Conservation (phyloP, 2,329 filamentous ascomycete species). For the Aspergillus cejpii region DNA sequence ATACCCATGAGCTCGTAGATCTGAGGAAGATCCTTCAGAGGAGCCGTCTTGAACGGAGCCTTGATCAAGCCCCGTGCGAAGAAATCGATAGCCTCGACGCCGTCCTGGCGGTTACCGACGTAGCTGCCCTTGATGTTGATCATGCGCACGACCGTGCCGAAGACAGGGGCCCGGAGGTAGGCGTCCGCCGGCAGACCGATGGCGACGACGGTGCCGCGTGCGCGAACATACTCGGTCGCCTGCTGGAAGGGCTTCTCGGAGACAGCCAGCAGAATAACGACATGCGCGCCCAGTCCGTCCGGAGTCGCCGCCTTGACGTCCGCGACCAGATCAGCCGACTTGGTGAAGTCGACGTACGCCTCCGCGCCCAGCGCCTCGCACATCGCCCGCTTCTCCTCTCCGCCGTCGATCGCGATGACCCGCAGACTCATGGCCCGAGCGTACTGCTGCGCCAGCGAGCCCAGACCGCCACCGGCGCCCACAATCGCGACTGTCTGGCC, state of each 20-base stretch:
- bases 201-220: conserved; percentile 73
- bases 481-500: conserved; percentile 27
- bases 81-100: conserved; percentile 83
- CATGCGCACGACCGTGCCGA: conserved; percentile 82
- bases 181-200: conserved; percentile 80
- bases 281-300: conserved; percentile 77
- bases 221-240: conserved; percentile 76
- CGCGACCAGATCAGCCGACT: conserved; percentile 66
- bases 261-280: conserved; percentile 77
- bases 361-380: conserved; percentile 60
- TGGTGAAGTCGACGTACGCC: conserved; percentile 71
- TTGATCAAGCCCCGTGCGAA: conserved; percentile 74
- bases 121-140: conserved; percentile 86
- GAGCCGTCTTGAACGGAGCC: conserved; percentile 73
- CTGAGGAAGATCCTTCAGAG: conserved; percentile 66
- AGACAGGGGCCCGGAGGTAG: conserved; percentile 73
- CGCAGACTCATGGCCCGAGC: conserved; percentile 82
- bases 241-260: conserved; percentile 91
- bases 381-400: conserved; percentile 69
- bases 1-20: conserved; percentile 63
- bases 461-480: conserved; percentile 54
- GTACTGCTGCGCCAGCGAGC: conserved; percentile 75
- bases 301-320: conserved; percentile 74
- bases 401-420: conserved; percentile 73
- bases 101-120: conserved; percentile 84